Percentiles rank a stretch among this genome's conserved stretches.
phyloP scores from a whole-genome alignment of 768 basidiomycete species.

The Hygrophorus pudorinus region DNA sequence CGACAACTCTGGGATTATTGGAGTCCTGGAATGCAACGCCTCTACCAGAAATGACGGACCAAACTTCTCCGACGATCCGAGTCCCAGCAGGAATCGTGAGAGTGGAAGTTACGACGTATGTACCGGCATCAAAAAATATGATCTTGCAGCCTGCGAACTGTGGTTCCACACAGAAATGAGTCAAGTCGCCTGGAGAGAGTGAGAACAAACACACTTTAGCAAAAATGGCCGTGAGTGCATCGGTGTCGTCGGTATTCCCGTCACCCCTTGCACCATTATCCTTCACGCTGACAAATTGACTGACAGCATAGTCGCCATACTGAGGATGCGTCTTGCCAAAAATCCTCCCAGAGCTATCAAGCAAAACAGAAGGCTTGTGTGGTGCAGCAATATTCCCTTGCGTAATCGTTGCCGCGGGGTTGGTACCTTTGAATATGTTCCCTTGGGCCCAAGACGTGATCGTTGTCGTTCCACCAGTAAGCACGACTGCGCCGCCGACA shows the following conservation, averaged over 20 bases:
- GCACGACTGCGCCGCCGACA: constrained; percentile 38
- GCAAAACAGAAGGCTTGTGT: constrained; percentile 43
- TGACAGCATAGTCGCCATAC: constrained; percentile 49
- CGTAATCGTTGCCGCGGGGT: constrained; percentile 30
- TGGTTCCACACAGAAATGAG: not conserved
- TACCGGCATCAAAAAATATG: constrained; percentile 72
- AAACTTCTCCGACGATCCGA: constrained; percentile 50
- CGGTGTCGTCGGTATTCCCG: constrained; percentile 68
- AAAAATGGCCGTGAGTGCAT: constrained; percentile 54
- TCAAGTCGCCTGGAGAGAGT: not conserved
- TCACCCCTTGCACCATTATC: constrained; percentile 66
- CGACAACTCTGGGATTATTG: constrained; percentile 34
- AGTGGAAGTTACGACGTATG: constrained; percentile 45
- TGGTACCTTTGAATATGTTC: constrained; percentile 53
- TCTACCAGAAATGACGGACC: constrained; percentile 44
- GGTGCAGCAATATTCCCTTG: constrained; percentile 40
- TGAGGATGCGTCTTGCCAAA: constrained; percentile 60
- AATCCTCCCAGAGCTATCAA: constrained; percentile 50
- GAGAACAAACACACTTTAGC: constrained; percentile 40
- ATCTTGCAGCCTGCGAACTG: constrained; percentile 69
- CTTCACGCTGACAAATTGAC: constrained; percentile 65
- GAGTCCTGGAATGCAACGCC: constrained; percentile 37
- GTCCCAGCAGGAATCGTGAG: constrained; percentile 50
- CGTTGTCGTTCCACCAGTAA: constrained; percentile 49
- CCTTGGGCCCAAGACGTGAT: constrained; percentile 72